These are phyloP conservation scores for Lachancea sp. DNA, from an alignment of 805 yeast species.

Conservation along the genomic window DNA sequence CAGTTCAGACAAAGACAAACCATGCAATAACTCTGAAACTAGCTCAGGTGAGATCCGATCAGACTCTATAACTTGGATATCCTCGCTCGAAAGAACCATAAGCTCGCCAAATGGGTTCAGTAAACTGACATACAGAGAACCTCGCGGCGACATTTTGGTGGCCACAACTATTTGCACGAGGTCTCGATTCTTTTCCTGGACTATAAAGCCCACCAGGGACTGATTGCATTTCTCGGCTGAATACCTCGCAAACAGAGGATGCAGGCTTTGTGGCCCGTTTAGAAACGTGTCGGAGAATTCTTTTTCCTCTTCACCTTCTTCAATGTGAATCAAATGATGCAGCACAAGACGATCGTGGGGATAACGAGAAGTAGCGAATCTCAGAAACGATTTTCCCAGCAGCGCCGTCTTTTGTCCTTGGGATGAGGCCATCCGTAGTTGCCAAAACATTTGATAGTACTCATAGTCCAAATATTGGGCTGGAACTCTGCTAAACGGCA, in stretches of 20 bases:
- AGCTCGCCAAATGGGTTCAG: constrained; percentile 17
- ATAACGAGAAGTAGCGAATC: not conserved
- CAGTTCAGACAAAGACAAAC: constrained; percentile 14
- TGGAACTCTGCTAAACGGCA: constrained; percentile 16
- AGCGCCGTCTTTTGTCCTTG: not conserved
- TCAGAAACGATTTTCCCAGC: not conserved
- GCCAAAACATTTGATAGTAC: constrained; percentile 7
- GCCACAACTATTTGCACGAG: constrained; percentile 8
- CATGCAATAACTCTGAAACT: constrained; percentile 7
- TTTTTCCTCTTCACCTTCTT: not conserved
- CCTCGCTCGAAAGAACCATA: constrained; percentile 11
- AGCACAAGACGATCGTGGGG: constrained; percentile 5
- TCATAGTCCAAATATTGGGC: constrained; percentile 7
- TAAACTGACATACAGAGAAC: constrained; percentile 10
- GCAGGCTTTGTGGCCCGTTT: not conserved
- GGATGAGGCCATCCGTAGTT: not conserved
- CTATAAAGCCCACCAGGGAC: constrained; percentile 14
- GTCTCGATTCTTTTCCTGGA: constrained; percentile 7
- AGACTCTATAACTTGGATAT: constrained; percentile 7
- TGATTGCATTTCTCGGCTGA: constrained; percentile 4
- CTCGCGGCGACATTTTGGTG: constrained; percentile 10
- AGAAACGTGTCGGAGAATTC: not conserved
- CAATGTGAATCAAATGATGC: not conserved
- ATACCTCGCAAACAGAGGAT: constrained; percentile 1
- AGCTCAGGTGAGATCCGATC: not conserved